These are phyloP conservation scores for Penicilliopsis zonata DNA, from an alignment of 495 filamentous ascomycete genomes.

Conservation along the genomic window DNA sequence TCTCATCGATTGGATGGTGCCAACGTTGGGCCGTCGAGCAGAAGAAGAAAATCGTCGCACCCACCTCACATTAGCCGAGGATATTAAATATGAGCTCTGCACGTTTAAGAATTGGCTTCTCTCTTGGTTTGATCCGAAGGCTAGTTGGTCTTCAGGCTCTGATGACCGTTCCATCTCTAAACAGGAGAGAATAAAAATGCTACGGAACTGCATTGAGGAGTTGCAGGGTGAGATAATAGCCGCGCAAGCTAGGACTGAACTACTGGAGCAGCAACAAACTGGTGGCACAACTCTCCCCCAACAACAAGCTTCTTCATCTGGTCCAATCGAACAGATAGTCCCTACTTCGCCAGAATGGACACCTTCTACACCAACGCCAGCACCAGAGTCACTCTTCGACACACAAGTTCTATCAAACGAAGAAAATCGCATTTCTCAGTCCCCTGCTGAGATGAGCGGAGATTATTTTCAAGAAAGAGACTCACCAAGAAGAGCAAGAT, in stretches of 20 bases:
- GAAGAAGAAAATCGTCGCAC: conserved; percentile 29
- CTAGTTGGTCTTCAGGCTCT: conserved; percentile 7
- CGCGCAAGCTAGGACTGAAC: conserved; percentile 7
- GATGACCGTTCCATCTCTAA: conserved; percentile 6
- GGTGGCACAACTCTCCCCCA: no score
- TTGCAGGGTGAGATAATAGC: conserved; percentile 20
- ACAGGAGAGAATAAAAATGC: conserved; percentile 14
- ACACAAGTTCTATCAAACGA: conserved; percentile 22
- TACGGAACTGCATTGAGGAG: conserved; percentile 18
- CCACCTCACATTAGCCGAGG: conserved; percentile 25
- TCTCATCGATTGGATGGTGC: conserved; percentile 35
- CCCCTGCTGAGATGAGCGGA: conserved; percentile 24
- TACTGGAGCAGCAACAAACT: conserved; percentile 1
- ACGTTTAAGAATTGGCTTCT: conserved; percentile 21
- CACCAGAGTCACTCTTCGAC: conserved; percentile 7
- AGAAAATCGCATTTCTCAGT: conserved; percentile 25
- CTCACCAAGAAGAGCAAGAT: conserved; percentile 15
- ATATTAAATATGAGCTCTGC: conserved; percentile 23
- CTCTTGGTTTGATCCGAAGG: conserved; percentile 18
- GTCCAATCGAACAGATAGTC: no score
- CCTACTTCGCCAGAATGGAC: conserved; percentile 4
- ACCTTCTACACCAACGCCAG: conserved; percentile 3
- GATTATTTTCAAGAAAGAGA: conserved; percentile 19
- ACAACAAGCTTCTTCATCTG: no score
- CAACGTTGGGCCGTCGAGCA: conserved; percentile 27